A percentile compares a stretch with the other conserved stretches of the same genome.
Conservation (phyloP, 192 early-diverging fungal genomes). For the Anaeromyces robustus region DNA sequence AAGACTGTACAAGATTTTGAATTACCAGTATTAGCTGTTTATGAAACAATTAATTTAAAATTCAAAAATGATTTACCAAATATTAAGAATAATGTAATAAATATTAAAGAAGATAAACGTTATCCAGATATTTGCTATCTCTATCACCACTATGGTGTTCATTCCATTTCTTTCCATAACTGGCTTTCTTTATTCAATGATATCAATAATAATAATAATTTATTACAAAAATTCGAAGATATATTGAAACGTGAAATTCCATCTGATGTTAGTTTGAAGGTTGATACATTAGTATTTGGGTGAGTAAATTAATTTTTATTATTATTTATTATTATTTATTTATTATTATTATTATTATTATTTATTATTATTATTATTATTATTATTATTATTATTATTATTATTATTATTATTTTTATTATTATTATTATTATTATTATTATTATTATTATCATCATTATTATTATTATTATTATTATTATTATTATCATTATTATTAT, state of each 20-base stretch:
- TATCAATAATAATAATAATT: constrained; percentile 1
- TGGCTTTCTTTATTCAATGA: constrained; percentile 29
- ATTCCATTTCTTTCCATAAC: constrained; percentile 36
- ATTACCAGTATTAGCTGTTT: constrained; percentile 30
- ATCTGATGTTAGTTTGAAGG: constrained; percentile 3
- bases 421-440: too few relatives aligned
- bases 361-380: too few relatives aligned
- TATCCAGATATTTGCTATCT: constrained; percentile 48
- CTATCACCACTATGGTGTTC: constrained; percentile 52
- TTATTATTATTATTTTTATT: too few relatives aligned
- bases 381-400: too few relatives aligned
- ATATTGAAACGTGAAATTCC: constrained; percentile 3
- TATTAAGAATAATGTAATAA: not conserved
- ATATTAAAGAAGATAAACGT: constrained; percentile 36
- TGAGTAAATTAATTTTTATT: not conserved
- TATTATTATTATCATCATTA: too few relatives aligned
- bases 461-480: too few relatives aligned
- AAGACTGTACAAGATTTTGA: constrained; percentile 5
- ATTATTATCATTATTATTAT: not conserved
- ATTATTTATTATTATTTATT: too few relatives aligned
- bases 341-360: too few relatives aligned
- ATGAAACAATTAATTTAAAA: constrained; percentile 30
- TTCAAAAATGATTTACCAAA: not conserved
- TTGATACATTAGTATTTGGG: not conserved
- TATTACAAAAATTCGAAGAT: constrained; percentile 3